Base-by-base conservation (phyloP, 257 asterid species). In the Solanum phureja region DNA sequence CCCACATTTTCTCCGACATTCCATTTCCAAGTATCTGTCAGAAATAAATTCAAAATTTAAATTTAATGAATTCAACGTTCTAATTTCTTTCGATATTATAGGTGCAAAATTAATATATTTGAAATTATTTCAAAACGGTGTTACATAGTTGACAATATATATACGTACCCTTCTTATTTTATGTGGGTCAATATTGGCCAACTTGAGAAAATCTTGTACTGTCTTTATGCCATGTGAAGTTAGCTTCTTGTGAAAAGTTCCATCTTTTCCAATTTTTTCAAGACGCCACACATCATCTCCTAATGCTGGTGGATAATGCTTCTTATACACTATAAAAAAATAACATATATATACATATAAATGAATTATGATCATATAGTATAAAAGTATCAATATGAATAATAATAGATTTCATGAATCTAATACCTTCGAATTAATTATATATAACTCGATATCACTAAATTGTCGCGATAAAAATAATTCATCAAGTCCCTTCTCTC, bases 1-100 rank as follows among this genome's bases (percentile, higher is more conserved):
- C 92, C 98, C 98, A 94, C 93, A 90, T 94, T 90, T 87, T 95
- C 66, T 94, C 96, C 13, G 98, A 95, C 97, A 94, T 95, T 84
- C 94, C 98, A 27, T 19, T 64, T 85, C 97, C 97, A 19, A 95
- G 88, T 84, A 91, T 91, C 97, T 95, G 91, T 58, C 21, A 49
- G 8, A 21, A 11, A 62, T 1, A 62, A 35, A 19, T 60, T 64
- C 4, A 60, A 52, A 6, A 34, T 58, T 58, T 19, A 1, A 29
- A 56, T 83, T 56, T 44, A 29, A 2, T 9, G 0, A 58, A 58
- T 83, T 31, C 64, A 46, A 6, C 4, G 34, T 11, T 14, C 3
- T 14, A 13, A 46, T 1, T 24, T 82, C 40, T 31, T 38, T 42
- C 46, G 13, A 42, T 10, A 42, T 42, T 42, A 42, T 11, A 42